Conservation (phyloP, 768 basidiomycete species). For the Leccinum truebloodii region DNA sequence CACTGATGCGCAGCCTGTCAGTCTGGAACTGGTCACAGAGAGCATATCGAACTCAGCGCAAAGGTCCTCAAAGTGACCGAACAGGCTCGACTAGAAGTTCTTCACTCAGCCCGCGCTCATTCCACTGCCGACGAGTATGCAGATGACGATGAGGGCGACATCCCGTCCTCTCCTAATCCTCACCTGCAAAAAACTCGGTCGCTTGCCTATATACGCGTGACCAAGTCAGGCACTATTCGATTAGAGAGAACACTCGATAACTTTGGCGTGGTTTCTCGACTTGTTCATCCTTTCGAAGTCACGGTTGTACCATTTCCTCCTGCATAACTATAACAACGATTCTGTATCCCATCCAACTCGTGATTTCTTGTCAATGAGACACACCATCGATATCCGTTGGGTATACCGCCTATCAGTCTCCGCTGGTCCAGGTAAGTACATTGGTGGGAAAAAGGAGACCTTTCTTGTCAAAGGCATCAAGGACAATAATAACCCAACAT, state of each 20-base stretch:
- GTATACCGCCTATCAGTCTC: constrained; percentile 78
- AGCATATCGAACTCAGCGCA: constrained; percentile 55
- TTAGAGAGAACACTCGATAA: constrained; percentile 59
- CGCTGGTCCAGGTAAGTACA: constrained; percentile 64
- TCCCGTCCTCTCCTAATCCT: constrained; percentile 37
- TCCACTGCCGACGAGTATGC: constrained; percentile 66
- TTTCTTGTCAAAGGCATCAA: constrained; percentile 87
- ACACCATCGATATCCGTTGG: constrained; percentile 68
- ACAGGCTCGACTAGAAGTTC: constrained; percentile 53
- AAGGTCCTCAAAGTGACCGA: constrained; percentile 73
- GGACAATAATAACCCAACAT: constrained; percentile 42
- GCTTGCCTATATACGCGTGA: constrained; percentile 68
- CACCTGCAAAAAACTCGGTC: constrained; percentile 74
- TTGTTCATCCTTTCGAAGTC: constrained; percentile 61
- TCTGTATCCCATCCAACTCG: constrained; percentile 36
- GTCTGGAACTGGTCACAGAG: constrained; percentile 45
- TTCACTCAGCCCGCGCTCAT: constrained; percentile 46
- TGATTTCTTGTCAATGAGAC: constrained; percentile 70
- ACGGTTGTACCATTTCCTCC: constrained; percentile 81
- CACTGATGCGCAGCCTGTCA: constrained; percentile 53
- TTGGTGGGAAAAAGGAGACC: constrained; percentile 64
- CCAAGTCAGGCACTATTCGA: constrained; percentile 65
- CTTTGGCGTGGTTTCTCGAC: constrained; percentile 69
- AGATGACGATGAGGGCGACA: constrained; percentile 39
- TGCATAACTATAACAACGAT: constrained; percentile 59